phyloP scores from a whole-genome alignment of 2,329 filamentous ascomycete genomes.

The Scopulariopsis brevicaulis region DNA sequence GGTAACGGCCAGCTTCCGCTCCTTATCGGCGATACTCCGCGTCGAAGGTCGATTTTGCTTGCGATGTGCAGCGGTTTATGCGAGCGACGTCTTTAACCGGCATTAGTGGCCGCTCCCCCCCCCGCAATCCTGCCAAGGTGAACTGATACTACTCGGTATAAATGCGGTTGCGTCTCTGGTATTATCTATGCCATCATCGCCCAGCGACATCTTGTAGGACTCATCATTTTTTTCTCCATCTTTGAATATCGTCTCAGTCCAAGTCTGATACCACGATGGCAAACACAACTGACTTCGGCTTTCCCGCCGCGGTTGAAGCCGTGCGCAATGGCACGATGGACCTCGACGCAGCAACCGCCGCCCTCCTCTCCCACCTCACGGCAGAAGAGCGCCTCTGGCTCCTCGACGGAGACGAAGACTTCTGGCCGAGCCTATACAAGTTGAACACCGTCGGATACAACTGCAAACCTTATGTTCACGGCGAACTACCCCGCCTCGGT shows the following conservation, averaged over 20 bases:
- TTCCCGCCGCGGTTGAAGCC: neutral
- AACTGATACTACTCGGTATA: neutral
- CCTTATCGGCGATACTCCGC: too few relatives aligned
- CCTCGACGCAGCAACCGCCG: neutral
- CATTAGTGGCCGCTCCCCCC: neutral
- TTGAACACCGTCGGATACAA: neutral
- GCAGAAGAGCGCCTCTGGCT: neutral
- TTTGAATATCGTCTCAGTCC: neutral
- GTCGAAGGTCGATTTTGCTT: too few relatives aligned
- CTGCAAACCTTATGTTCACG: conserved; percentile 10
- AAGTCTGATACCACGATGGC: neutral
- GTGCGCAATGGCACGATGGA: neutral
- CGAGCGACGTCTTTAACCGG: neutral
- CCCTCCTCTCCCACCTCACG: neutral
- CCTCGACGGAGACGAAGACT: neutral
- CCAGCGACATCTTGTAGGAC: too few relatives aligned
- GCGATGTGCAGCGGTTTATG: too few relatives aligned
- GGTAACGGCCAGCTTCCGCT: too few relatives aligned
- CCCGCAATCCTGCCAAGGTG: neutral
- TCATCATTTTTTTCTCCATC: too few relatives aligned
- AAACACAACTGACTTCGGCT: neutral
- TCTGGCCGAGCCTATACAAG: neutral
- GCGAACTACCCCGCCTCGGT: conserved; percentile 7
- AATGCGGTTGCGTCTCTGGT: neutral
- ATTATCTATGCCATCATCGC: neutral